Percentiles rank a stretch among this genome's conserved stretches.
These are phyloP conservation scores for Liquidambar formosana DNA, from an alignment of 164 flowering plant species.

Conservation along the genomic window DNA sequence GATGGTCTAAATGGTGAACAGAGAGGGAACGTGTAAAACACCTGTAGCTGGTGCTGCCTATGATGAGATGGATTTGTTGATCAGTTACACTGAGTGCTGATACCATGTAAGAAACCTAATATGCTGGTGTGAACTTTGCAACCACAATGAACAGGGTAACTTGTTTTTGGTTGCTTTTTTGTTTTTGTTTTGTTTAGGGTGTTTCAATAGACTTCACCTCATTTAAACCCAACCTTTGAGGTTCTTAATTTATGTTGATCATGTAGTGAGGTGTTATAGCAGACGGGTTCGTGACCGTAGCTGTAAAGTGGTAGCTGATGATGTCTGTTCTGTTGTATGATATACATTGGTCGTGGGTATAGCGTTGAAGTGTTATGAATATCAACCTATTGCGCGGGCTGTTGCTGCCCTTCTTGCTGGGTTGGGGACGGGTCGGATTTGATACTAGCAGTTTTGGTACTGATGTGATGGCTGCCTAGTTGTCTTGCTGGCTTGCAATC, in stretches of 20 bases:
- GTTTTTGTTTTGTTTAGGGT: conserved; percentile 5
- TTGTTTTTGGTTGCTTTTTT: conserved; percentile 3
- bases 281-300: conserved; percentile 17
- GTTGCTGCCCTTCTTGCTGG: conserved; percentile 18
- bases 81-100: conserved; percentile 10
- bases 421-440: conserved; percentile 11
- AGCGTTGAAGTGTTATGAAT: conserved; percentile 8
- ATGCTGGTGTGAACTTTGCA: conserved; percentile 18
- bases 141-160: conserved; percentile 10
- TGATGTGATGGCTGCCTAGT: conserved; percentile 9
- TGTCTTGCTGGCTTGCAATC: background rate
- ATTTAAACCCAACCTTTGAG: background rate
- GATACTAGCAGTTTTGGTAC: conserved; percentile 10
- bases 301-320: conserved; percentile 26
- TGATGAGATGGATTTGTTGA: conserved; percentile 16
- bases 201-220: background rate
- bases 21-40: conserved; percentile 13
- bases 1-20: conserved; percentile 21
- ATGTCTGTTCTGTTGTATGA: conserved; percentile 13
- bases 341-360: conserved; percentile 8
- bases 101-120: conserved; percentile 1
- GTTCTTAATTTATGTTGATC: conserved; percentile 12
- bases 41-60: conserved; percentile 27
- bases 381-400: conserved; percentile 16
- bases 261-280: conserved; percentile 27